Conservation (phyloP, 2,329 filamentous ascomycete species). For the Shiraia bambusicola region DNA sequence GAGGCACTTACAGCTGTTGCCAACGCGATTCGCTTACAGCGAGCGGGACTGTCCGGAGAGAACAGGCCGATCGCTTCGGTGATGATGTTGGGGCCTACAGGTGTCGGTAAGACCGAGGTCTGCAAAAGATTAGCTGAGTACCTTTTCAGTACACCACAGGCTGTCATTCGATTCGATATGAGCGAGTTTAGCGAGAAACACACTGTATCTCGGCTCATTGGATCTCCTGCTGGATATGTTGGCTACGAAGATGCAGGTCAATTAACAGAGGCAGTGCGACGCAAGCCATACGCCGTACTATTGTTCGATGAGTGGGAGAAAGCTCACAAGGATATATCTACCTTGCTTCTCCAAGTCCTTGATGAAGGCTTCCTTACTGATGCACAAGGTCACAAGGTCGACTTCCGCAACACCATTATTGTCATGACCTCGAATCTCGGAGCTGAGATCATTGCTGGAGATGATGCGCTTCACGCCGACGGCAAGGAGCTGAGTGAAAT, state of each 20-base stretch:
- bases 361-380: slow-evolving; percentile 97
- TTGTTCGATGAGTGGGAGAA: slow-evolving; percentile 98
- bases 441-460: slow-evolving; percentile 83
- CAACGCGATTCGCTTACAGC: slow-evolving; percentile 89
- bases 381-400: slow-evolving; percentile 91
- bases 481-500: slow-evolving; percentile 62
- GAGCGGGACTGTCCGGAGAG: slow-evolving; percentile 87
- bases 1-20: slow-evolving; percentile 89
- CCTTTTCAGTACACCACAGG: slow-evolving; percentile 87
- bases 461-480: slow-evolving; percentile 64
- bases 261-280: slow-evolving; percentile 88
- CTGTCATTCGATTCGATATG: slow-evolving; percentile 96
- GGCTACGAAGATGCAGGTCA: slow-evolving; percentile 97
- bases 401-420: slow-evolving; percentile 95
- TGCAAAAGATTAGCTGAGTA: slow-evolving; percentile 95
- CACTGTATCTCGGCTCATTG: slow-evolving; percentile 89
- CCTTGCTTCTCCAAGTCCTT: slow-evolving; percentile 86
- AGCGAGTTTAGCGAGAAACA: slow-evolving; percentile 97
- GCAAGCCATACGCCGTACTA: slow-evolving; percentile 92
- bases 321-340: slow-evolving; percentile 91
- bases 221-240: slow-evolving; percentile 89
- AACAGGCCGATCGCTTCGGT: slow-evolving; percentile 91
- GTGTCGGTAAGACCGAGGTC: slow-evolving; percentile 94
- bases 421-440: slow-evolving; percentile 95
- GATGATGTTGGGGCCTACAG: slow-evolving; percentile 96